phyloP scores from a whole-genome alignment of 768 basidiomycete genomes.

The Leucosporidium yakuticum region DNA sequence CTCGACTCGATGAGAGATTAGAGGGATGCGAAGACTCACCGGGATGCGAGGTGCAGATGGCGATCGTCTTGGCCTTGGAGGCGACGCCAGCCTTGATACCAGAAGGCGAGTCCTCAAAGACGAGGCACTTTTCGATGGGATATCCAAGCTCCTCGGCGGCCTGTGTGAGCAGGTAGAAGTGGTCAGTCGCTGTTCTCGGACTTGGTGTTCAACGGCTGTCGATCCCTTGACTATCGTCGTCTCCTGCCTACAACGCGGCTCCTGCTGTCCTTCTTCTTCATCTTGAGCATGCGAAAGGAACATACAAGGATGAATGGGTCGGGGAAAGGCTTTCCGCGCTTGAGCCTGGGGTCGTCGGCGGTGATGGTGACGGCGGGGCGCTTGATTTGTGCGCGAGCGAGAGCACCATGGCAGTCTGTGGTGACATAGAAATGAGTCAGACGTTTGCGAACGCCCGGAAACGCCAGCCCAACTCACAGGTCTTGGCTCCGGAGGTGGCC shows the following conservation, averaged over 20 bases:
- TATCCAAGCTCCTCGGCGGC: constrained; percentile 41
- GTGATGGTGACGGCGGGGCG: constrained; percentile 67
- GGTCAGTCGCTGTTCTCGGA: not conserved
- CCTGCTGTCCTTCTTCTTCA: no score
- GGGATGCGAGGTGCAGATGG: constrained; percentile 44
- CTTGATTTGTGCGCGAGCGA: constrained; percentile 63
- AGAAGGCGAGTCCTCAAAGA: constrained; percentile 45
- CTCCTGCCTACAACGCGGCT: no score
- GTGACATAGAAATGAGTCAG: constrained; percentile 39
- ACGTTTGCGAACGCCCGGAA: not conserved
- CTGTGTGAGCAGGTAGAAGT: not conserved
- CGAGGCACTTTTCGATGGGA: constrained; percentile 48
- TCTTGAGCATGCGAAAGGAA: not conserved
- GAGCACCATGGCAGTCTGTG: constrained; percentile 54
- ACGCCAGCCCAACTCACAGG: constrained; percentile 48
- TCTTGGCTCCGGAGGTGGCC: constrained; percentile 67
- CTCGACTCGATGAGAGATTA: not conserved
- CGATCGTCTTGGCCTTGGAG: constrained; percentile 41
- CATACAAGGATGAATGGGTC: constrained; percentile 43
- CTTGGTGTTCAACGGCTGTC: no score
- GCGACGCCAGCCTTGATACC: constrained; percentile 46
- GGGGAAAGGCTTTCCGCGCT: constrained; percentile 48
- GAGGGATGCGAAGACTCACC: constrained; percentile 2
- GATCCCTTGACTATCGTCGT: no score
- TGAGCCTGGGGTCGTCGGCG: constrained; percentile 66